Evolutionary conservation across 2,329 filamentous ascomycete genomes (phyloP).

Genomic region (Fusarium cyanostomum): DNA sequence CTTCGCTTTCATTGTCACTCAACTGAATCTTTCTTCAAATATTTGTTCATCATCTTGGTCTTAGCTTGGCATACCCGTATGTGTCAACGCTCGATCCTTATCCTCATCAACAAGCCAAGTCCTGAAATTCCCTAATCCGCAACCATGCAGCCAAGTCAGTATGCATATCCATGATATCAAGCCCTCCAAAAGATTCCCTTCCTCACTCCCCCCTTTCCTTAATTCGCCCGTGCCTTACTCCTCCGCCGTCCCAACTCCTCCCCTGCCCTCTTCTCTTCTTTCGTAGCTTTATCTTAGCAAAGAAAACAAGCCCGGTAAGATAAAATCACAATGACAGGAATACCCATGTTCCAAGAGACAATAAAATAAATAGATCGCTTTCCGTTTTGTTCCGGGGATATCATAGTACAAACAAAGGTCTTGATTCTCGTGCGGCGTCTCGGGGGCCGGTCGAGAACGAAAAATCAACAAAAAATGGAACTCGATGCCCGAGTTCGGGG

Average conservation of each 20-base stretch:
- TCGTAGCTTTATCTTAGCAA: conserved; percentile 5
- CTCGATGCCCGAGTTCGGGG: background rate
- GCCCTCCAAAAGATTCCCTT: conserved; percentile 7
- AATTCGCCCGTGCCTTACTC: conserved; percentile 22
- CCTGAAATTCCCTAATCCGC: background rate
- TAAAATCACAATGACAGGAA: background rate
- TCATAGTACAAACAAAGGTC: conserved; percentile 35
- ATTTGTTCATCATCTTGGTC: conserved; percentile 10
- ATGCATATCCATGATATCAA: conserved; percentile 15
- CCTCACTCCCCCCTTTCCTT: background rate
- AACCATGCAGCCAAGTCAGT: conserved; percentile 10
- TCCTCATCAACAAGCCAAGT: background rate
- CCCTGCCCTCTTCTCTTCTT: conserved; percentile 5
- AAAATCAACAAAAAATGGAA: conserved; percentile 4
- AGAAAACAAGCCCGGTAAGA: conserved; percentile 6
- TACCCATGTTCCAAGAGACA: background rate
- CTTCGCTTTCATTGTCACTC: no score
- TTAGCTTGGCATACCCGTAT: background rate
- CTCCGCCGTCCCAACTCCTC: conserved; percentile 18
- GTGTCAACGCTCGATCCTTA: background rate
- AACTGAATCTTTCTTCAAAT: background rate
- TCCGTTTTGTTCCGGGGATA: conserved; percentile 35
- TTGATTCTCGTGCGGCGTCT: conserved; percentile 10
- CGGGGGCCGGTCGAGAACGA: conserved; percentile 1
- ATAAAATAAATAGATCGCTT: conserved; percentile 28